A percentile compares a stretch with the other conserved stretches of the same genome.
Conservation (phyloP, 2,329 filamentous ascomycete species). For the Fusarium keratoplasticum region DNA sequence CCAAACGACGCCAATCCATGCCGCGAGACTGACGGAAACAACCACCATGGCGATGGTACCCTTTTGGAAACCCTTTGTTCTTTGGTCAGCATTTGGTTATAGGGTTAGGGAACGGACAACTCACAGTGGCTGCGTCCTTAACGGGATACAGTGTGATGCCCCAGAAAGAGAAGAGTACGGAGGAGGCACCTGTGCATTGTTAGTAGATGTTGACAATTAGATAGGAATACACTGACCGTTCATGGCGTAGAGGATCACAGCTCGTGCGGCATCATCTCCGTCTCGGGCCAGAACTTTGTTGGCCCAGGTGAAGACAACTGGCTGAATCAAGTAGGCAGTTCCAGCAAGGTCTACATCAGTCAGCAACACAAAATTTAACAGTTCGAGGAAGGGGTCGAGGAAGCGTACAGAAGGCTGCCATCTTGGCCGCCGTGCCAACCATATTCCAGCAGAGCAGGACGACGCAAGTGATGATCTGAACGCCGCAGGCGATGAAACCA, state of each 20-base stretch:
- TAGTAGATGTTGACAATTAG: background rate
- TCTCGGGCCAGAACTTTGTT: constrained; percentile 50
- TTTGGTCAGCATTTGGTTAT: background rate
- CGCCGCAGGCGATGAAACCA: constrained; percentile 46
- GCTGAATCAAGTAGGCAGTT: constrained; percentile 54
- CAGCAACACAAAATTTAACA: background rate
- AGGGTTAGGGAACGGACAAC: background rate
- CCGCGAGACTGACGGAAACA: constrained; percentile 16
- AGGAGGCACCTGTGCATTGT: constrained; percentile 38
- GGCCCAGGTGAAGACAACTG: constrained; percentile 55
- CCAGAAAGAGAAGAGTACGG: constrained; percentile 55
- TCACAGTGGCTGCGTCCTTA: constrained; percentile 51
- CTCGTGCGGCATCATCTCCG: constrained; percentile 53
- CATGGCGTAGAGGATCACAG: constrained; percentile 53
- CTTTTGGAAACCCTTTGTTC: constrained; percentile 38
- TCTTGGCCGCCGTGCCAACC: constrained; percentile 41
- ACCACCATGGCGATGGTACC: constrained; percentile 51
- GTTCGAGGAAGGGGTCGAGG: accelerated
- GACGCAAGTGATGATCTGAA: constrained; percentile 50
- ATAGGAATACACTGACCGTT: constrained; percentile 38
- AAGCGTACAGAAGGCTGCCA: constrained; percentile 31
- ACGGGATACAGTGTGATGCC: constrained; percentile 52
- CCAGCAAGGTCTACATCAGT: constrained; percentile 50
- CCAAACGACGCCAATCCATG: constrained; percentile 23
- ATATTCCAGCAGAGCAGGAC: constrained; percentile 49